These are phyloP conservation scores for Oryza glaberrima DNA, from an alignment of 176 grass and related monocot species.

Conservation along the genomic window DNA sequence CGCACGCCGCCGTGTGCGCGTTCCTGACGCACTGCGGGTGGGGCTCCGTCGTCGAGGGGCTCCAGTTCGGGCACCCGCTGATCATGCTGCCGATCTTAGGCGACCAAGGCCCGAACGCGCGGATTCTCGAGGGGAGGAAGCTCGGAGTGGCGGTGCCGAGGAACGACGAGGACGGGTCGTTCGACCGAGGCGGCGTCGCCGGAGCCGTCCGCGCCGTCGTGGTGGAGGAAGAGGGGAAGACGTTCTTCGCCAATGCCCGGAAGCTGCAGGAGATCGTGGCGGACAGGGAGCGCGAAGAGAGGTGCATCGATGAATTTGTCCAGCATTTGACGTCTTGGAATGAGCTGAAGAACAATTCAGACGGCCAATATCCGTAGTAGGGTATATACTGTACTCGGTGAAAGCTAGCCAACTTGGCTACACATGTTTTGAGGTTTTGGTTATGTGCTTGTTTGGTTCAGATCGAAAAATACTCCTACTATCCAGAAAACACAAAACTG, in stretches of 20 bases:
- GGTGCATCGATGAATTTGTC: conserved; percentile 46
- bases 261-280: conserved; percentile 38
- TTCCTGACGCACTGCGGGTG: conserved; percentile 69
- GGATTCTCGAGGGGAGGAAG: conserved; percentile 10
- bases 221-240: conserved; percentile 37
- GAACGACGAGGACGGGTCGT: conserved; percentile 28
- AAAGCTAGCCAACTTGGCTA: too few relatives aligned
- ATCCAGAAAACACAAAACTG: background rate
- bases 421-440: too few relatives aligned
- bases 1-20: conserved; percentile 35
- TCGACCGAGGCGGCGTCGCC: conserved; percentile 33
- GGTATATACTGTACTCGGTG: too few relatives aligned
- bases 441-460: background rate
- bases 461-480: background rate
- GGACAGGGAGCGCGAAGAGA: conserved; percentile 12
- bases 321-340: background rate
- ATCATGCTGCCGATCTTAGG: conserved; percentile 36
- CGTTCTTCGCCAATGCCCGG: conserved; percentile 34
- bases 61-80: conserved; percentile 46
- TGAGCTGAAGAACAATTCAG: background rate
- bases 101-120: conserved; percentile 43
- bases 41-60: conserved; percentile 46
- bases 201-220: conserved; percentile 26
- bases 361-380: background rate
- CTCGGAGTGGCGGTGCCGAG: conserved; percentile 26